Conservation (phyloP, 305 asterid species). For the Fraxinus xanthoxyloides region DNA sequence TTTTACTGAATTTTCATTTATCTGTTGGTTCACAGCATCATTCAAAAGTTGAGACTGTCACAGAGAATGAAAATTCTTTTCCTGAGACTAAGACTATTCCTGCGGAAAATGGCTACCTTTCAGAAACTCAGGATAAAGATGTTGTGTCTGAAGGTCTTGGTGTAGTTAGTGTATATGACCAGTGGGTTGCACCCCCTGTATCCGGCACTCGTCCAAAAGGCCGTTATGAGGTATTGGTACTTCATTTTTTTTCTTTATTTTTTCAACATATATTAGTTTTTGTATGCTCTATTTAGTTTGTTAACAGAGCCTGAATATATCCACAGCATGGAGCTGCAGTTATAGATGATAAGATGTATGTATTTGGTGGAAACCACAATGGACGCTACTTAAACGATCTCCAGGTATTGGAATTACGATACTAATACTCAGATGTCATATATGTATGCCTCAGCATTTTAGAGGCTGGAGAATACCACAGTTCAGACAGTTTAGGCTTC, state of each 20-base stretch:
- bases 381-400: slow-evolving; percentile 95
- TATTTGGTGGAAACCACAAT: slow-evolving; percentile 95
- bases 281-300: slow-evolving; percentile 9
- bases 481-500: neutral
- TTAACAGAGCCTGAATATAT: slow-evolving; percentile 22
- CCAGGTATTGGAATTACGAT: slow-evolving; percentile 59
- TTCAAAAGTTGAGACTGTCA: slow-evolving; percentile 42
- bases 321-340: slow-evolving; percentile 94
- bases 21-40: slow-evolving; percentile 50
- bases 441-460: slow-evolving; percentile 7
- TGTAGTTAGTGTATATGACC: slow-evolving; percentile 72
- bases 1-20: slow-evolving; percentile 15
- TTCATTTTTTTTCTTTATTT: slow-evolving; percentile 5
- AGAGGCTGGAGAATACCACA: slow-evolving; percentile 22
- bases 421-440: slow-evolving; percentile 6
- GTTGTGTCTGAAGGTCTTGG: slow-evolving; percentile 68
- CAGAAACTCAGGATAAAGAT: slow-evolving; percentile 80
- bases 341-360: slow-evolving; percentile 84
- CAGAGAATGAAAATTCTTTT: slow-evolving; percentile 50
- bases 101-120: slow-evolving; percentile 59
- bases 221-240: slow-evolving; percentile 72
- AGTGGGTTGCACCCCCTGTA: slow-evolving; percentile 84
- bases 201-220: slow-evolving; percentile 74
- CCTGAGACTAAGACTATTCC: slow-evolving; percentile 58
- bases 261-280: slow-evolving; percentile 1